phyloP scores from a whole-genome alignment of 129 eudicot genomes.

The Lactuca sativa region DNA sequence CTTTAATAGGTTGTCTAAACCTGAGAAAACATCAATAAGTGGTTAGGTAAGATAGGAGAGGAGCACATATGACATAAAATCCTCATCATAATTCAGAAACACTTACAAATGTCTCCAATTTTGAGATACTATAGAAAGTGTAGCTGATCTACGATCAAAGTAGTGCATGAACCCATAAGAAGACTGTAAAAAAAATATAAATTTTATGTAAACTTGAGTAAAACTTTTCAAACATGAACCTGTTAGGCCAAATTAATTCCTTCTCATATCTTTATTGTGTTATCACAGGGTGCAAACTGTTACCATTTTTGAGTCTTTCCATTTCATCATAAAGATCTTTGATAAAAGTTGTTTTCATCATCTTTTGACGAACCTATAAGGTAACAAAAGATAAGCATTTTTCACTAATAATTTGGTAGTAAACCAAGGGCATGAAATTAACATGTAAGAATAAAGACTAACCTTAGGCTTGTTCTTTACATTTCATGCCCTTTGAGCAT shows the following conservation, averaged over 20 bases:
- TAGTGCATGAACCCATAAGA: constrained; percentile 92
- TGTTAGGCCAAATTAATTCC: background rate
- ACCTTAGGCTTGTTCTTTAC: constrained; percentile 83
- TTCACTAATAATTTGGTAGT: background rate
- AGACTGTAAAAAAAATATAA: constrained; percentile 52
- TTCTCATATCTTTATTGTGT: constrained; percentile 1
- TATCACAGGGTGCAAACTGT: constrained; percentile 7
- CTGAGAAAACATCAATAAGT: no score
- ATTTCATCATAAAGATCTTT: no score
- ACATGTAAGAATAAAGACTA: constrained; percentile 8
- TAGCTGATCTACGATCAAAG: constrained; percentile 3
- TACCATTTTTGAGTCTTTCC: constrained; percentile 76
- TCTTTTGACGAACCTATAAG: no score
- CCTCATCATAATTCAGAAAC: background rate
- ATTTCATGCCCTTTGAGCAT: constrained; percentile 76
- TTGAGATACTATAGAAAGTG: constrained; percentile 75
- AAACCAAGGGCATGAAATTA: background rate
- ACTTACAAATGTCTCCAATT: constrained; percentile 95
- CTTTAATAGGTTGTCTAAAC: no score
- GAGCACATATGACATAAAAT: no score
- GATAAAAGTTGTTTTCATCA: no score
- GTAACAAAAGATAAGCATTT: no score
- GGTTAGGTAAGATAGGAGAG: background rate
- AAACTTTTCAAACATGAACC: no score
- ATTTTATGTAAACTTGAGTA: no score